Conservation (phyloP, 192 early-diverging fungal genomes). For the Rhizoclosmatium globosum region DNA sequence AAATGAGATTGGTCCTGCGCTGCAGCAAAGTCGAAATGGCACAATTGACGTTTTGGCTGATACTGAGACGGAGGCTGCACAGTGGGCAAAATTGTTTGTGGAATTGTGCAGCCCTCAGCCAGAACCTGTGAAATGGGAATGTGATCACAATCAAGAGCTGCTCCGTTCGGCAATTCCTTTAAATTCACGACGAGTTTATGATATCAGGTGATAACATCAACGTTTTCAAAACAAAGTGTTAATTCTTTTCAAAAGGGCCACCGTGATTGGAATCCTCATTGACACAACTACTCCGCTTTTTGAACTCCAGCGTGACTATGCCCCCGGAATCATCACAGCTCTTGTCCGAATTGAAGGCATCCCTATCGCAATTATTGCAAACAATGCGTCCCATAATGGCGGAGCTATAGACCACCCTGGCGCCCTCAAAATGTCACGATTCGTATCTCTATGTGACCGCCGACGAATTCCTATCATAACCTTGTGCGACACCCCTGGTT, state of each 20-base stretch:
- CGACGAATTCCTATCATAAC: constrained; percentile 30
- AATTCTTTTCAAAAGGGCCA: background rate
- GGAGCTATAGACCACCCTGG: constrained; percentile 33
- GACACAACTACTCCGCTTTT: constrained; percentile 13
- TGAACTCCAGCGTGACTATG: constrained; percentile 17
- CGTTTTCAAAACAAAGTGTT: background rate
- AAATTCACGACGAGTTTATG: constrained; percentile 24
- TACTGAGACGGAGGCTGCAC: constrained; percentile 8
- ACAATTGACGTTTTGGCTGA: constrained; percentile 23
- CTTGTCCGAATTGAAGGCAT: constrained; percentile 33
- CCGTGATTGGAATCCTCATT: constrained; percentile 17
- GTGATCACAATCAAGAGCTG: background rate
- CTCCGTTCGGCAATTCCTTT: constrained; percentile 22
- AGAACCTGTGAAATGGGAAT: background rate
- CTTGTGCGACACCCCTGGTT: constrained; percentile 44
- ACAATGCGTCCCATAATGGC: constrained; percentile 31
- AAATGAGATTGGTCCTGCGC: constrained; percentile 36
- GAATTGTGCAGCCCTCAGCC: background rate
- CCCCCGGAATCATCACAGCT: constrained; percentile 23
- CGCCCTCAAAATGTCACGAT: constrained; percentile 26
- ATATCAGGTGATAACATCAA: background rate
- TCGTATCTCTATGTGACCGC: constrained; percentile 31
- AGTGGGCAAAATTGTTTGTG: constrained; percentile 8
- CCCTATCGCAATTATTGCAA: constrained; percentile 36
- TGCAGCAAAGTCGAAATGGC: constrained; percentile 30